A percentile compares a stretch with the other conserved stretches of the same genome.
These are phyloP conservation scores for Elsinoe fawcettii DNA, from an alignment of 2,329 filamentous ascomycete genomes.

Conservation along the genomic window DNA sequence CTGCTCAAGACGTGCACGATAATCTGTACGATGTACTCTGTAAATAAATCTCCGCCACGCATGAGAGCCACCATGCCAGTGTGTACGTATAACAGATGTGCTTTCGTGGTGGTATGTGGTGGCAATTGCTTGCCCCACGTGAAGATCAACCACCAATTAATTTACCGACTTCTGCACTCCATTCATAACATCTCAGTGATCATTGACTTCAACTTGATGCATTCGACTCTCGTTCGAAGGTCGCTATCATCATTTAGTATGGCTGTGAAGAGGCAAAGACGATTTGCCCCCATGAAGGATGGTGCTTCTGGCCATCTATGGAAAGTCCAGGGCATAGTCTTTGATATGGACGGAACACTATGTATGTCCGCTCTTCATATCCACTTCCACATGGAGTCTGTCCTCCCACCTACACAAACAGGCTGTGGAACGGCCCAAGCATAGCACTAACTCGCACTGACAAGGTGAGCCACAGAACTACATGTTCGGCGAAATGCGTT, in stretches of 20 bases:
- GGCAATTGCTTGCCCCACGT: no score
- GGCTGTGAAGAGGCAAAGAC: conserved; percentile 23
- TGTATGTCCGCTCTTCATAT: conserved; percentile 50
- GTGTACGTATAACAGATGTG: no score
- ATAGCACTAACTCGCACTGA: conserved; percentile 11
- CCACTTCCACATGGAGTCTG: no score
- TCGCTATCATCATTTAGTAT: not conserved
- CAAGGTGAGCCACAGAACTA: conserved; percentile 80
- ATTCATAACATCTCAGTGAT: no score
- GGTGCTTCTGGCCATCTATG: conserved; percentile 28
- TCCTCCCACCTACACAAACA: no score
- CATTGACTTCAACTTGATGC: not conserved
- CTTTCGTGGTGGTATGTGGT: no score
- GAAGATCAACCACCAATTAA: no score
- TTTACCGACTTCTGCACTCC: no score
- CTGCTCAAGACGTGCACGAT: no score
- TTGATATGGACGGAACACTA: conserved; percentile 92
- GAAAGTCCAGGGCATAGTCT: conserved; percentile 56
- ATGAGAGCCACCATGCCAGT: no score
- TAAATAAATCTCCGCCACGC: no score
- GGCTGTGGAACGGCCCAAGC: not conserved
- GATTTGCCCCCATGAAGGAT: conserved; percentile 45
- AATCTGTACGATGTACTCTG: no score
- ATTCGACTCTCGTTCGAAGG: not conserved
- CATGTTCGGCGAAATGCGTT: conserved; percentile 88